Percentiles rank a stretch among this genome's conserved stretches.
phyloP scores from a whole-genome alignment of 2,329 filamentous ascomycete genomes.

The Ophiognomonia clavigignenti-juglandacearum region DNA sequence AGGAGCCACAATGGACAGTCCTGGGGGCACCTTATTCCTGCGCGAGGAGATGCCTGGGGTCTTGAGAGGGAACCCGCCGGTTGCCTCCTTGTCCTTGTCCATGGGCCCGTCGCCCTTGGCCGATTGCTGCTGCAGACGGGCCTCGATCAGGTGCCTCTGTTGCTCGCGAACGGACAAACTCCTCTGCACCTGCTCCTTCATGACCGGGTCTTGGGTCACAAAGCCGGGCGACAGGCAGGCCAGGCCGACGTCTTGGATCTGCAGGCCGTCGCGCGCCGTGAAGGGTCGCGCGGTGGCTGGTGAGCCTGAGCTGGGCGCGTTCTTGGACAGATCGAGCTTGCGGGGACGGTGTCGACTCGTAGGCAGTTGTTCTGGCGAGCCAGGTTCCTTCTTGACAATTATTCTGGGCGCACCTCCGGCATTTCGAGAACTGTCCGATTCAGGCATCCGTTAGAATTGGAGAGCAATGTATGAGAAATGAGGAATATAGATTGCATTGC shows the following conservation, averaged over 20 bases:
- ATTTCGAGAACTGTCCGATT: slow-evolving; percentile 41
- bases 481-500: not conserved
- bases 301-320: slow-evolving; percentile 42
- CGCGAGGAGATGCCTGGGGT: slow-evolving; percentile 65
- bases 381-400: slow-evolving; percentile 93
- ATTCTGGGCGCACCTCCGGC: slow-evolving; percentile 66
- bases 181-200: slow-evolving; percentile 91
- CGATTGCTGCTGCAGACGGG: slow-evolving; percentile 79
- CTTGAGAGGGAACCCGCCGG: slow-evolving; percentile 52
- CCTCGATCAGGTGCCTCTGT: slow-evolving; percentile 91
- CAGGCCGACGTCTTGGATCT: slow-evolving; percentile 87
- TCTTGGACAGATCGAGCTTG: slow-evolving; percentile 72
- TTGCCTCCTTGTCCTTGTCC: slow-evolving; percentile 48
- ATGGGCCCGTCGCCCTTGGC: slow-evolving; percentile 67
- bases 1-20: slow-evolving; percentile 90
- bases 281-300: slow-evolving; percentile 65
- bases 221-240: slow-evolving; percentile 95
- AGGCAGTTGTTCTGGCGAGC: slow-evolving; percentile 44
- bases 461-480: too few relatives aligned
- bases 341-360: slow-evolving; percentile 70
- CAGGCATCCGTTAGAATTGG: slow-evolving; percentile 10
- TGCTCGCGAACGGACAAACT: slow-evolving; percentile 92
- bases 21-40: slow-evolving; percentile 77
- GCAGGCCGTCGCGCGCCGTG: slow-evolving; percentile 69
- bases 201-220: slow-evolving; percentile 90